Conservation (phyloP, 2,329 filamentous ascomycete species). For the Exophiala oligosperma region DNA sequence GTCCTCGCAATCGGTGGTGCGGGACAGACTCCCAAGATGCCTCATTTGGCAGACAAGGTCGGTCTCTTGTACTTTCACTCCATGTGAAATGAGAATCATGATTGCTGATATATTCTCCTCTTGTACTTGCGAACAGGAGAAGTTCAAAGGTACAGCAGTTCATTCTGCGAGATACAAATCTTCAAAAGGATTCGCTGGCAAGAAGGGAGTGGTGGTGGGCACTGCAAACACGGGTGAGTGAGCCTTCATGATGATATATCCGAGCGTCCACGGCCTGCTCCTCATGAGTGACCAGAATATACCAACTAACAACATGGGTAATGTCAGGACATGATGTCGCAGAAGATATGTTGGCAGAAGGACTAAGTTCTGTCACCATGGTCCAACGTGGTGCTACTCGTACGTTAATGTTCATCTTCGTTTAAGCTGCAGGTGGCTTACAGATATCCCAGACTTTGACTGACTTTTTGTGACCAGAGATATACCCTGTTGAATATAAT, state of each 20-base stretch:
- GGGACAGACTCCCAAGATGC: neutral
- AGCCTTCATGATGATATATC: neutral
- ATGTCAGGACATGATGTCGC: neutral
- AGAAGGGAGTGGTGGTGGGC: neutral
- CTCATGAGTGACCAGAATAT: neutral
- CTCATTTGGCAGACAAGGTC: neutral
- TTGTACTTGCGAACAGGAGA: neutral
- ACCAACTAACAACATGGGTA: too few species aligned
- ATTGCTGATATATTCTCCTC: neutral
- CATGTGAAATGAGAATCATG: too few species aligned
- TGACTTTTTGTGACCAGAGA: neutral
- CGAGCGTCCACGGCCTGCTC: neutral
- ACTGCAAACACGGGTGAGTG: neutral
- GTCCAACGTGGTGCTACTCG: neutral
- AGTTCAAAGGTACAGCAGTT: neutral
- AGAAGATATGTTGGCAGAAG: neutral
- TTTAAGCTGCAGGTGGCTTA: neutral
- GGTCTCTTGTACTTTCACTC: neutral
- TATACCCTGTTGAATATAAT: neutral
- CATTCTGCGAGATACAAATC: neutral
- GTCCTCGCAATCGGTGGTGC: neutral
- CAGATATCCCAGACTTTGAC: neutral
- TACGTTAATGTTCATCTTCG: neutral
- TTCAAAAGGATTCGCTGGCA: neutral
- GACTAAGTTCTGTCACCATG: neutral